Evolutionary conservation across 1,284 basidiomycete genomes (phyloP).

Genomic region (Melampsora americana): DNA sequence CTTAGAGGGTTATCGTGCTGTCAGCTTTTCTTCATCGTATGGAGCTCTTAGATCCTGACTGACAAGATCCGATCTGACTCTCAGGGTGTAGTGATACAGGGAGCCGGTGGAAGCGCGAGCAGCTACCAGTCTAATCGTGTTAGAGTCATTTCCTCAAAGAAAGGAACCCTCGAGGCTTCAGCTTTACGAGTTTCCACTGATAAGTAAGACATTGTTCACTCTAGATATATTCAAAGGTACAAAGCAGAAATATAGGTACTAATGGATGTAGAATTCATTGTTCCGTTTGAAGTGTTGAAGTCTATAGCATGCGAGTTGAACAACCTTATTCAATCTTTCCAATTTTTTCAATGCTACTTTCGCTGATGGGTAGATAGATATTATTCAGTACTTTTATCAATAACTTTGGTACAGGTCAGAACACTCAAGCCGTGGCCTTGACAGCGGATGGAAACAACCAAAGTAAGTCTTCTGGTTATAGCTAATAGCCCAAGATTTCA

Average conservation of each 20-base stretch:
- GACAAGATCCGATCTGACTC: background rate
- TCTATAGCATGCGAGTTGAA: conserved; percentile 4
- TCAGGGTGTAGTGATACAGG: background rate
- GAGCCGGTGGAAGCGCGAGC: background rate
- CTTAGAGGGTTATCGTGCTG: background rate
- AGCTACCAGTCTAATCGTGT: background rate
- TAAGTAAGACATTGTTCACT: background rate
- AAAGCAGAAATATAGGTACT: too few relatives aligned
- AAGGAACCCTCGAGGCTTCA: background rate
- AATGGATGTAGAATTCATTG: background rate
- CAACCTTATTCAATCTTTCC: background rate
- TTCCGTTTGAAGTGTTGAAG: background rate
- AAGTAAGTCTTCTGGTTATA: conserved; percentile 1
- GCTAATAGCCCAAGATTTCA: background rate
- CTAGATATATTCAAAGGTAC: too few relatives aligned
- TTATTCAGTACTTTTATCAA: conserved; percentile 27
- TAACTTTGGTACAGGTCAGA: conserved; percentile 19
- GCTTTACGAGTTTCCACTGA: background rate
- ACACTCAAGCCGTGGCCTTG: conserved; percentile 38
- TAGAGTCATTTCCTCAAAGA: background rate
- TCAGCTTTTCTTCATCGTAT: background rate
- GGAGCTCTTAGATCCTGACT: background rate
- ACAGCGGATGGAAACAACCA: conserved; percentile 25
- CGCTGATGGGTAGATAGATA: too few relatives aligned
- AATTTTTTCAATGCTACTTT: too few relatives aligned